A percentile compares a stretch with the other conserved stretches of the same genome.
Conservation (phyloP, 768 basidiomycete species). For the Gelatoporia subvermispora region DNA sequence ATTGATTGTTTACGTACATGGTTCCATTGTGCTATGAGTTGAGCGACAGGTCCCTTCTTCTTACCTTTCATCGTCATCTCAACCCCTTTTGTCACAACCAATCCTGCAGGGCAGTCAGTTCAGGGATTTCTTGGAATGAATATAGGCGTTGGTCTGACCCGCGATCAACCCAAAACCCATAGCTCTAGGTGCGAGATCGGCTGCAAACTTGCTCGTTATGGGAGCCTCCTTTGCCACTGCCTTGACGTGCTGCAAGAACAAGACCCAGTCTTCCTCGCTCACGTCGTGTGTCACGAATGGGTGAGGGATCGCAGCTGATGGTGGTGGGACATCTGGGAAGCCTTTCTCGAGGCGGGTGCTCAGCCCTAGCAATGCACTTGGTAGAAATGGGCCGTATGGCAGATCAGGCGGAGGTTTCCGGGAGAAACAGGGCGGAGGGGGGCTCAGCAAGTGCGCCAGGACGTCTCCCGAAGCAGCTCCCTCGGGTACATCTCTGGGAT, state of each 20-base stretch:
- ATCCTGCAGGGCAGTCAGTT: background rate
- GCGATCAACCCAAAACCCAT: background rate
- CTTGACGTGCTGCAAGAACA: constrained; percentile 13
- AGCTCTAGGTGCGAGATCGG: constrained; percentile 4
- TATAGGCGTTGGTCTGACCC: background rate
- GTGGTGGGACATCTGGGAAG: constrained; percentile 40
- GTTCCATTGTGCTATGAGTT: constrained; percentile 44
- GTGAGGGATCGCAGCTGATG: constrained; percentile 32
- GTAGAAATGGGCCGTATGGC: constrained; percentile 19
- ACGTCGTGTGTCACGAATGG: constrained; percentile 47
- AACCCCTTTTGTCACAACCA: constrained; percentile 3
- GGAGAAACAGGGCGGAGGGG: constrained; percentile 10
- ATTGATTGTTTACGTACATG: constrained; percentile 28
- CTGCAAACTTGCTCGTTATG: background rate
- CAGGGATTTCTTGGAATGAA: background rate
- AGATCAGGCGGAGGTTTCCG: constrained; percentile 5
- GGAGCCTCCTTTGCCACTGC: background rate
- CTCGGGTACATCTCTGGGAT: too few relatives aligned
- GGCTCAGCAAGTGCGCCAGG: constrained; percentile 11
- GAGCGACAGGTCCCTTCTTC: constrained; percentile 28
- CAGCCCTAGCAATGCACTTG: constrained; percentile 26
- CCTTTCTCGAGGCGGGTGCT: constrained; percentile 34
- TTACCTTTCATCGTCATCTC: constrained; percentile 4
- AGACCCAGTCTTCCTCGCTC: constrained; percentile 41
- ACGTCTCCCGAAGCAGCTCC: constrained; percentile 6